Base-by-base conservation (phyloP, 805 yeast genomes). In the Starmerella etchellsii region DNA sequence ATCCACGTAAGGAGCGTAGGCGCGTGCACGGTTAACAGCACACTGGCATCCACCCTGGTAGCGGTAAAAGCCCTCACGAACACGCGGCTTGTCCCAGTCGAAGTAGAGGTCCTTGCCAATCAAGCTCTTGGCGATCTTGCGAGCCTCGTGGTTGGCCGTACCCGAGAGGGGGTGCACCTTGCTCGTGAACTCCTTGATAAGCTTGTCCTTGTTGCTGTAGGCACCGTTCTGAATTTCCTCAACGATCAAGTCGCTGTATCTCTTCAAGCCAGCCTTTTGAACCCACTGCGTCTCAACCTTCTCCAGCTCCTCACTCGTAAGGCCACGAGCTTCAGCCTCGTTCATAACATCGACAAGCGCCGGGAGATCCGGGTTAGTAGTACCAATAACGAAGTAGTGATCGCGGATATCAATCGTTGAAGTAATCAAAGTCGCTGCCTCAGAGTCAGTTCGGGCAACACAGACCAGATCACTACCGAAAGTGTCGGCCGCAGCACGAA, bases 391-490 rank as follows among this genome's bases (percentile, higher is more conserved):
- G 62, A 82, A 88, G 67, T 78, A 84, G 62, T 88, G 97, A 64
- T 88, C 97, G 63, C 97, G 76, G 65, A 71, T 76, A 64, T 88
- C 97, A 56, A 88, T 87, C 40, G 96, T 81, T 18, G 95, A 83
- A 46, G 95, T 83, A 59, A 88, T 70, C 59, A 88, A 72, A 40
- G 96, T 88, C 36, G 96, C 97, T 51, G 95, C 96, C 68, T 88
- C 97, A 41, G 95, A 83, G 64, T 88, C 97, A 29, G 96, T 85
- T 69, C 97, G 78, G 39, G 96, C 96, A 56, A 88, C 93, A 50
- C 78, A 73, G 49, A 88, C 66, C 58, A 88, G 71, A 58, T 85
- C 85, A 33, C 85, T 73, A 39, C 94, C 91, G 66, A 83, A 76
- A 48, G 87, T 81, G 65, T 88, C 97, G 36, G 96, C 95, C 56